Evolutionary conservation across 805 yeast genomes (phyloP), one percentile per base, ranked within the genome.

Genomic region (Nakazawaea wyomingensis): DNA sequence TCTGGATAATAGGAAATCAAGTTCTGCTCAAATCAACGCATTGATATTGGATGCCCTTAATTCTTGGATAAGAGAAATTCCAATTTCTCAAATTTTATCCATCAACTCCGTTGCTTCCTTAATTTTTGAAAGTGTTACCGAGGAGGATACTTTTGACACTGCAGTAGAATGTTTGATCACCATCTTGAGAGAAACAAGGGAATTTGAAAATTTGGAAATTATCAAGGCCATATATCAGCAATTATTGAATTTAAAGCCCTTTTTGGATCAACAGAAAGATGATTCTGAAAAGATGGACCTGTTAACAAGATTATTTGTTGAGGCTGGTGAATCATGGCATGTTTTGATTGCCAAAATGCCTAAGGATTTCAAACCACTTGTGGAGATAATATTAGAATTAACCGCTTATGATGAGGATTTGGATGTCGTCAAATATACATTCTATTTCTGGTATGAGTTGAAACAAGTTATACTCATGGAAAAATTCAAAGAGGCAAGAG

Each of bases 261-360:
- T 71, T 34, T 55, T 82, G 46, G 62, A 67, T 16, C 72, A 71
- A 41, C 64, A 63, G 26, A 61, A 65, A 41, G 80, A 76, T 44
- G 91, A 82, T 52, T 70, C 76, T 1, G 93, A 84, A 28, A 70
- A 73, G 30, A 74, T 85, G 54, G 82, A 81, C 44, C 79, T 85
- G 11, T 65, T 85, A 41, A 77, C 95, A 0, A 72, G 93, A 54
- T 60, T 93, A 34, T 86, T 85, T 59, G 85, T 89, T 5, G 95
- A 89, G 53, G 95, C 97, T 2, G 96, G 96, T 44, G 97, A 89
- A 63, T 76, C 95, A 1, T 93, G 99, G 99, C 93, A 88, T 61
- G 85, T 85, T 27, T 68, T 85, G 27, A 79, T 93, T 39, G 88
- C 91, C 5, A 78, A 78, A 52, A 67, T 74, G 41, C 93, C 97